Base-by-base conservation (phyloP, 176 grass and related monocot species). In the Urochloa ruziziensis region DNA sequence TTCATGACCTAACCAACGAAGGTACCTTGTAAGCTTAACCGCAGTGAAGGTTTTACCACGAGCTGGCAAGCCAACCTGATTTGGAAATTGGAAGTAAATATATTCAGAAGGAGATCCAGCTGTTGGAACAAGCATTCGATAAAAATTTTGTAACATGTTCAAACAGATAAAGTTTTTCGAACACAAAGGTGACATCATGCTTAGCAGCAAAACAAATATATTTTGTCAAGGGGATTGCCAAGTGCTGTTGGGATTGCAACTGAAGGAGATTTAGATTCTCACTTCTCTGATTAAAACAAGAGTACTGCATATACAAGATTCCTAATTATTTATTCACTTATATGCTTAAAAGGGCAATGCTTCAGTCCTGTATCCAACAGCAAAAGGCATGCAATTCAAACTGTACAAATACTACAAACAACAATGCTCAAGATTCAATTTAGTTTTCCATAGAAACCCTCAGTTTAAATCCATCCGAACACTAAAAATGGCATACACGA, bases 11-110 rank as follows among this genome's bases (percentile, higher is more conserved):
- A 99, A 86, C 96, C 96, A 99, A 86, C 96, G 83, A 56, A 99
- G 87, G 83, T 99, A 99, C 83, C 96, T 94, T 83, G 96, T 96
- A 81, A 99, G 96, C 88, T 99, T 99, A 88, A 80, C 91, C 16
- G 96, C 96, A 27, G 96, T 96, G 81, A 99, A 99, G 24, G 96
- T 99, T 86, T 99, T 99, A 77, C 96, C 96, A 75, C 96, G 91
- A 84, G 93, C 91, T 75, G 93, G 96, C 74, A 99, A 87, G 83
- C 96, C 96, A 81, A 96, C 96, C 96, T 99, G 74, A 77, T 88
- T 71, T 57, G 70, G 32, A 37, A 44, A 73, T 71, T 57, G 70
- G 32, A 37, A 44, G 77, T 66, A 80, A 30, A 80, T 32, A 78
- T 43, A 18, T 82, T 85, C 78, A 85, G 67, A 75, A 75, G 18